phyloP scores from a whole-genome alignment of 1,139 yeast genomes.

The Debaryomyces fabryi region DNA sequence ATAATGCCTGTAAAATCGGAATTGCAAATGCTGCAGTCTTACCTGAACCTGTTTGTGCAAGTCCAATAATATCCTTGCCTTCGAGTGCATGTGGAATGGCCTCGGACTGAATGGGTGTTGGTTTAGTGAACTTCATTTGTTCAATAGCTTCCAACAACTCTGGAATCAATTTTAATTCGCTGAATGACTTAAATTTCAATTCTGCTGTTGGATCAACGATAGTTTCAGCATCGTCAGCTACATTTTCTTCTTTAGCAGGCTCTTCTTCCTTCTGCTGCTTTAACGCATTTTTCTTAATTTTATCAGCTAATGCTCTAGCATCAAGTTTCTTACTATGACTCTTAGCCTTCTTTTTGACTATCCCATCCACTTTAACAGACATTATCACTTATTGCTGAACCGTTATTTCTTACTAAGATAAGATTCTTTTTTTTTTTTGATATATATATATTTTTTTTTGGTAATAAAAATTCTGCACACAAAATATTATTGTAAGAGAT shows the following conservation, averaged over 20 bases:
- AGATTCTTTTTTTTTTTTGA: conserved; percentile 1
- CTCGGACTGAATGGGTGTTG: conserved; percentile 91
- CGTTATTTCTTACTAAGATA: background rate
- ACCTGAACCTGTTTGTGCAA: conserved; percentile 86
- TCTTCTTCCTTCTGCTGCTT: conserved; percentile 24
- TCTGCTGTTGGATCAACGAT: conserved; percentile 27
- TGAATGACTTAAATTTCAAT: conserved; percentile 44
- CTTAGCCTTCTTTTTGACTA: conserved; percentile 18
- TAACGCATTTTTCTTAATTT: conserved; percentile 57
- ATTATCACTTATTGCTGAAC: conserved; percentile 8
- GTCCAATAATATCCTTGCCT: conserved; percentile 81
- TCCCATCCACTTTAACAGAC: conserved; percentile 18
- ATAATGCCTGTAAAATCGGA: conserved; percentile 87
- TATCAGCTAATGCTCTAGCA: conserved; percentile 45
- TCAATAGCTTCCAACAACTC: conserved; percentile 82
- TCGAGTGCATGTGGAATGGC: conserved; percentile 90
- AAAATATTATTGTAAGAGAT: conserved; percentile 10
- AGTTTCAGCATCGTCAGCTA: conserved; percentile 11
- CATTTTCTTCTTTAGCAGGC: conserved; percentile 13
- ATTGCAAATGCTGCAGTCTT: conserved; percentile 87
- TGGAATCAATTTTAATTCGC: conserved; percentile 68
- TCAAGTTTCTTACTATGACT: conserved; percentile 20
- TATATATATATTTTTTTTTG: conserved; percentile 10
- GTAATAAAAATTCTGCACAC: conserved; percentile 9
- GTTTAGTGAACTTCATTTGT: conserved; percentile 61